A percentile compares a stretch with the other conserved stretches of the same genome.
These are phyloP conservation scores for Boletus pseudopeckii DNA, from an alignment of 768 basidiomycete species.

Conservation along the genomic window DNA sequence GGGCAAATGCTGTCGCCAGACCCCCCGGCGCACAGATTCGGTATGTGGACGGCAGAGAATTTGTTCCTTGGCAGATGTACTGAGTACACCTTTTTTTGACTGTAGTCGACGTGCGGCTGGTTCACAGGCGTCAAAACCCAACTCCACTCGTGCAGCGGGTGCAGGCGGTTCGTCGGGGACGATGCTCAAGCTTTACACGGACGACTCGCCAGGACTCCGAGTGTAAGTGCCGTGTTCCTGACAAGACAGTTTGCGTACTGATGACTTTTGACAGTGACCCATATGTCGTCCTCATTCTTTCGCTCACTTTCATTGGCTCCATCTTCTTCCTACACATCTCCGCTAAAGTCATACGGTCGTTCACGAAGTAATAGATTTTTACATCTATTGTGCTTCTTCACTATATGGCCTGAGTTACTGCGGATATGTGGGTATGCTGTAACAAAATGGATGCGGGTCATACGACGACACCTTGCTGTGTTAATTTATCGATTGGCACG, in stretches of 20 bases:
- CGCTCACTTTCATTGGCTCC: constrained; percentile 94
- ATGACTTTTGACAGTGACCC: constrained; percentile 63
- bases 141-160: constrained; percentile 86
- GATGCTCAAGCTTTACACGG: constrained; percentile 98
- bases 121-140: constrained; percentile 66
- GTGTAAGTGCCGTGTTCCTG: constrained; percentile 68
- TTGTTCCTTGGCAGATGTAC: background rate
- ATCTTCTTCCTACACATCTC: constrained; percentile 99
- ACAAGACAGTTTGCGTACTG: background rate
- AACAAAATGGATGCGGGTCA: background rate
- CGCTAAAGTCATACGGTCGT: constrained; percentile 87
- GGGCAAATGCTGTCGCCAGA: constrained; percentile 54
- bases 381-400: background rate
- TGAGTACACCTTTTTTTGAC: background rate
- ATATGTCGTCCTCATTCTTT: constrained; percentile 93
- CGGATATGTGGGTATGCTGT: background rate
- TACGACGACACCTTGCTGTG: background rate
- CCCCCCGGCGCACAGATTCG: constrained; percentile 81
- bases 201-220: constrained; percentile 94
- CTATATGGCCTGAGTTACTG: background rate
- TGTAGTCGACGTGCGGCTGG: constrained; percentile 71
- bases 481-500: background rate
- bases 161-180: constrained; percentile 97
- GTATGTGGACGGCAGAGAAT: constrained; percentile 45
- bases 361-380: constrained; percentile 62